Percentiles rank a stretch among this genome's conserved stretches.
Conservation (phyloP, 2,329 filamentous ascomycete genomes). For the Colletotrichum agaves region DNA sequence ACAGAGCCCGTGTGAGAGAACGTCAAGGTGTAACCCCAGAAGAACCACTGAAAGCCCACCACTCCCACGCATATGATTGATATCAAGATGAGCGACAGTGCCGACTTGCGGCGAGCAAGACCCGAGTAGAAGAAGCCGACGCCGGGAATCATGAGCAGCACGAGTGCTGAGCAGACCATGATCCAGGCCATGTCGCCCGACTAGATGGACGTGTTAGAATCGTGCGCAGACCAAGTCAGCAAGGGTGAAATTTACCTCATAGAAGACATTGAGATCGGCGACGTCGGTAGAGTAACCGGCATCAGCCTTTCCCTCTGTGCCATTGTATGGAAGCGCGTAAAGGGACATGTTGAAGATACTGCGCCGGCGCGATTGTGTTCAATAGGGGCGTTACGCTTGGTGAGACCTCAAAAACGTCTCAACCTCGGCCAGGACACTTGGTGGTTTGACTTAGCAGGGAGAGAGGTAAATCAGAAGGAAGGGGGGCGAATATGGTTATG, state of each 20-base stretch:
- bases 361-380: slow-evolving; percentile 24
- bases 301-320: slow-evolving; percentile 60
- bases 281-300: slow-evolving; percentile 60
- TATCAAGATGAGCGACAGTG: slow-evolving; percentile 86
- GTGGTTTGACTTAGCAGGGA: too few relatives aligned
- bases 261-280: slow-evolving; percentile 86
- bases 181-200: slow-evolving; percentile 87
- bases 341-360: slow-evolving; percentile 45
- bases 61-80: slow-evolving; percentile 84
- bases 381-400: slow-evolving; percentile 4
- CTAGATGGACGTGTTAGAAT: slow-evolving; percentile 52
- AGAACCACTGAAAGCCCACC: slow-evolving; percentile 93
- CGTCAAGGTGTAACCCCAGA: slow-evolving; percentile 90
- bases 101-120: slow-evolving; percentile 88
- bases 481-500: neutral
- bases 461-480: neutral
- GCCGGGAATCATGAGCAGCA: slow-evolving; percentile 92
- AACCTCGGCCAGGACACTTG: slow-evolving; percentile 21
- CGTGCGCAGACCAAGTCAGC: neutral
- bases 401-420: slow-evolving; percentile 6
- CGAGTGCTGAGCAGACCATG: slow-evolving; percentile 78
- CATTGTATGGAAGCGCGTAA: slow-evolving; percentile 58
- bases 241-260: slow-evolving; percentile 67
- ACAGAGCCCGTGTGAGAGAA: slow-evolving; percentile 83
- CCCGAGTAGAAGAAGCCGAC: slow-evolving; percentile 97